These are phyloP conservation scores for Petunia hybrid DNA, from an alignment of 305 asterid genomes.

Conservation along the genomic window DNA sequence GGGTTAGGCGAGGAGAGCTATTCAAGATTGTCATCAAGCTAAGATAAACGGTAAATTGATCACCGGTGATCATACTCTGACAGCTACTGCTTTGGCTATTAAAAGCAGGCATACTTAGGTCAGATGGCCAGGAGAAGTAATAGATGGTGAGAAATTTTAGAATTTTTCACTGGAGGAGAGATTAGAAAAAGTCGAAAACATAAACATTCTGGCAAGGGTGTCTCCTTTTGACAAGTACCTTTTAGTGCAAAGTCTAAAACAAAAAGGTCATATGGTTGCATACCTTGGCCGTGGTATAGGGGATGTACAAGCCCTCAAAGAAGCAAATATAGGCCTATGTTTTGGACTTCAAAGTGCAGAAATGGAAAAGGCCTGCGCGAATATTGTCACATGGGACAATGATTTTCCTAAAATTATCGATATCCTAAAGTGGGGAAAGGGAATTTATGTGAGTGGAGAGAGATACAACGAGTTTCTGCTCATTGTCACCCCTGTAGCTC, in stretches of 20 bases:
- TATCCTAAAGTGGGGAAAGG: too few species aligned
- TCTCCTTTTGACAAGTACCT: conserved; percentile 34
- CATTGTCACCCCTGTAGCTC: too few species aligned
- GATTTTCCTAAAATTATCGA: too few species aligned
- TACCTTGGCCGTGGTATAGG: conserved; percentile 34
- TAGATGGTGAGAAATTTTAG: conserved; percentile 31
- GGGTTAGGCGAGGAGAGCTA: conserved; percentile 3
- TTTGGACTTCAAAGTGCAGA: conserved; percentile 15
- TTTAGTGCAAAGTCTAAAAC: conserved; percentile 35
- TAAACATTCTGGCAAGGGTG: conserved; percentile 31
- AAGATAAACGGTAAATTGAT: conserved; percentile 29
- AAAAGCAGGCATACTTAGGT: conserved; percentile 21
- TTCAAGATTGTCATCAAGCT: conserved; percentile 29
- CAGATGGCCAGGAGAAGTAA: conserved; percentile 5
- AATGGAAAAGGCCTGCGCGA: too few species aligned
- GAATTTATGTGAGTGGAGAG: too few species aligned
- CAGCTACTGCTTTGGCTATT: conserved; percentile 24
- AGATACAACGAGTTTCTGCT: too few species aligned
- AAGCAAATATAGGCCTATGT: conserved; percentile 32
- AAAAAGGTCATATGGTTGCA: conserved; percentile 30
- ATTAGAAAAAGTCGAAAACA: conserved; percentile 33
- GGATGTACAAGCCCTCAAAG: conserved; percentile 31
- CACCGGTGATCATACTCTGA: conserved; percentile 31
- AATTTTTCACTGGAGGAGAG: conserved; percentile 20
- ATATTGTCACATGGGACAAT: too few species aligned